These are phyloP conservation scores for Trichaptum fuscoviolaceum DNA, from an alignment of 768 basidiomycete genomes.

Conservation along the genomic window DNA sequence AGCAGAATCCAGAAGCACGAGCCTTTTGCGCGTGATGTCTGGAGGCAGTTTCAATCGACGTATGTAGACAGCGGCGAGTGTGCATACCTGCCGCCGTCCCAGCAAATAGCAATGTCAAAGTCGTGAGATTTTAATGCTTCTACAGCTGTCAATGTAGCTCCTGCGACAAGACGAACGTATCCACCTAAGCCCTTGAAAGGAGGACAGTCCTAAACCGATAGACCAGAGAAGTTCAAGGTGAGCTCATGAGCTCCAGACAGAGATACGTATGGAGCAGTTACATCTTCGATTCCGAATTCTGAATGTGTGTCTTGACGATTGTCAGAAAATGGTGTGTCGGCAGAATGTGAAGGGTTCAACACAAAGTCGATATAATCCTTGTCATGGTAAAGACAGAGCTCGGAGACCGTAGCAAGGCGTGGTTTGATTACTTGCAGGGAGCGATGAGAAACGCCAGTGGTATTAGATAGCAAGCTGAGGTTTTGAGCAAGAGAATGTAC, in stretches of 20 bases:
- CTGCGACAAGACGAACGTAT: conserved; percentile 70
- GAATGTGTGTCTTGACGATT: conserved; percentile 14
- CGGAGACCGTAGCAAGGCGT: conserved; percentile 44
- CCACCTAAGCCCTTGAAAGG: conserved; percentile 60
- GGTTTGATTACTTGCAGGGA: conserved; percentile 45
- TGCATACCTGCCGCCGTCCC: conserved; percentile 82
- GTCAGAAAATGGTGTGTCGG: conserved; percentile 9
- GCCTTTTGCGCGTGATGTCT: conserved; percentile 84
- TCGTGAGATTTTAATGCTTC: conserved; percentile 45
- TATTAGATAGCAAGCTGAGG: conserved; percentile 40
- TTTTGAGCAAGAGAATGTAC: conserved; percentile 60
- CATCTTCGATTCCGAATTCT: conserved; percentile 60
- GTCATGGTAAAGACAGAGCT: conserved; percentile 66
- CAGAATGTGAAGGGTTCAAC: conserved; percentile 30
- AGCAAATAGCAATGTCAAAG: conserved; percentile 67
- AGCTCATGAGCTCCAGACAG: conserved; percentile 4
- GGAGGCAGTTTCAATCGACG: background rate
- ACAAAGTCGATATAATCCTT: conserved; percentile 63
- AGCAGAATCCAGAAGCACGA: conserved; percentile 86
- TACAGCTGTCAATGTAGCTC: conserved; percentile 73
- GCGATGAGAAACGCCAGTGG: conserved; percentile 14
- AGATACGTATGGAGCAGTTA: conserved; percentile 24
- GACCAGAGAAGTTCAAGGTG: conserved; percentile 2
- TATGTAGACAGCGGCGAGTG: background rate
- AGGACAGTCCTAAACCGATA: conserved; percentile 66